Conservation (phyloP, 345 rosid genomes). For the Lumnitzera racemosa region DNA sequence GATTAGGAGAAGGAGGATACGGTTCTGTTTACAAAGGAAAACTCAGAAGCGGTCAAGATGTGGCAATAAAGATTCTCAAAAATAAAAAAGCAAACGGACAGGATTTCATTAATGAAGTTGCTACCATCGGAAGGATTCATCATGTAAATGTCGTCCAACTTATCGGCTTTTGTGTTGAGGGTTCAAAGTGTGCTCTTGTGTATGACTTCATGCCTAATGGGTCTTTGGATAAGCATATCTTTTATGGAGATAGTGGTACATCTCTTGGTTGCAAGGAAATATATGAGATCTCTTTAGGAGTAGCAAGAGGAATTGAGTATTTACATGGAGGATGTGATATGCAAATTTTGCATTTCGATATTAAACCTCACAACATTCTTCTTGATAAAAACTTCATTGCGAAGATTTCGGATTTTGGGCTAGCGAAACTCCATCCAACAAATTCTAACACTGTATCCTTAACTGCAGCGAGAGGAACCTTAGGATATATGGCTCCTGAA, state of each 20-base stretch:
- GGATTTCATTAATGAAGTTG: constrained; percentile 2
- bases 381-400: too few species aligned
- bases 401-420: too few species aligned
- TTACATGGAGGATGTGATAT: too few species aligned
- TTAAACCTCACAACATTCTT: too few species aligned
- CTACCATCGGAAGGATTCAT: constrained; percentile 1
- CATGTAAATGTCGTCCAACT: background rate
- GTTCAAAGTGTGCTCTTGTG: constrained; percentile 6
- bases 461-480: too few species aligned
- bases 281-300: constrained; percentile 4
- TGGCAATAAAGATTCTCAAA: background rate
- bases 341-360: too few species aligned
- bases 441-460: too few species aligned
- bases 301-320: background rate
- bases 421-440: too few species aligned
- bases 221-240: constrained; percentile 11
- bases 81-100: background rate
- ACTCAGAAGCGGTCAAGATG: background rate
- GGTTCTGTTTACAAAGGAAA: constrained; percentile 2
- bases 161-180: background rate
- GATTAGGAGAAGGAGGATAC: background rate
- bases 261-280: background rate
- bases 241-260: background rate
- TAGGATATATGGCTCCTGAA: background rate
- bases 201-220: constrained; percentile 16